These are phyloP conservation scores for Trapa bicornis DNA, from an alignment of 345 rosid species.

Conservation along the genomic window DNA sequence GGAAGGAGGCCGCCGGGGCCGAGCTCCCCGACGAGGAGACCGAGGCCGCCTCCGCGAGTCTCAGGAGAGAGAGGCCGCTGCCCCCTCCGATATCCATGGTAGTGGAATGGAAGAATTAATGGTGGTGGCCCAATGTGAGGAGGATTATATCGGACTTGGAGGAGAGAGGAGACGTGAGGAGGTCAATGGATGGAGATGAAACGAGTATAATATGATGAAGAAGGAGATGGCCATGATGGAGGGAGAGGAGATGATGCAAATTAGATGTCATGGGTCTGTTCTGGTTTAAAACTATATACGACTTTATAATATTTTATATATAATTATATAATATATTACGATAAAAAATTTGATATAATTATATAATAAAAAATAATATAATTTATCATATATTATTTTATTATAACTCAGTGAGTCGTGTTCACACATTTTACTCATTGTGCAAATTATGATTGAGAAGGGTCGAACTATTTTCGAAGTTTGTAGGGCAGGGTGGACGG, in stretches of 20 bases:
- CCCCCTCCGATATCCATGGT: neutral
- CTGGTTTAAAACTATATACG: too few relatives aligned
- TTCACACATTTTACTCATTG: neutral
- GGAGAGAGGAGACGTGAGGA: neutral
- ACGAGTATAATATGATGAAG: neutral
- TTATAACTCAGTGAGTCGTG: too few relatives aligned
- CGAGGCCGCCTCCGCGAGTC: neutral
- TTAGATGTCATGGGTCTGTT: neutral
- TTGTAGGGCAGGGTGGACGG: neutral
- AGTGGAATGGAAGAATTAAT: neutral
- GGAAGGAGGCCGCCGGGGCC: constrained; percentile 16
- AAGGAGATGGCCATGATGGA: neutral
- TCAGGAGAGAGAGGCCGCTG: neutral
- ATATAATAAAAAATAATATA: too few relatives aligned
- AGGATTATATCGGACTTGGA: neutral
- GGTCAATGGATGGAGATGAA: neutral
- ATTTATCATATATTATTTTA: too few relatives aligned
- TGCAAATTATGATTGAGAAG: neutral
- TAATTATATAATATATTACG: too few relatives aligned
- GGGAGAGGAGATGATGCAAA: neutral
- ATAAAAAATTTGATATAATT: too few relatives aligned
- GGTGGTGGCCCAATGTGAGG: neutral
- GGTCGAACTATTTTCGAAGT: neutral
- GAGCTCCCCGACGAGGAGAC: neutral
- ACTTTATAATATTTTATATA: too few relatives aligned